Percentiles rank a stretch among this genome's conserved stretches.
phyloP scores from a whole-genome alignment of 371 early-diverging fungal species.

The Gilbertella persicaria region DNA sequence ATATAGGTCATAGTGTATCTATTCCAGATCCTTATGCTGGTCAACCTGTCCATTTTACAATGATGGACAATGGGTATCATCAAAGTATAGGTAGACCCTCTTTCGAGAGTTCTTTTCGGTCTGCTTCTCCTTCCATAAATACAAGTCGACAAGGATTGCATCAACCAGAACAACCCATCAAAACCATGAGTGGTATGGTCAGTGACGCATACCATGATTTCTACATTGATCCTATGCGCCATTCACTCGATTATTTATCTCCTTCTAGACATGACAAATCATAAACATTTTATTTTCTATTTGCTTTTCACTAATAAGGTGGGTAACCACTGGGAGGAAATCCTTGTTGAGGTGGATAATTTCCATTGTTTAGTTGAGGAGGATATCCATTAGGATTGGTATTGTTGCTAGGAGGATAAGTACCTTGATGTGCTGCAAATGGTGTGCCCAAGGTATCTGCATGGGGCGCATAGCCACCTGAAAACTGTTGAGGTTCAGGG shows the following conservation, averaged over 20 bases:
- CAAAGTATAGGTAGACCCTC: not conserved
- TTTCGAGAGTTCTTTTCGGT: conserved; percentile 10
- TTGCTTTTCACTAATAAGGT: conserved; percentile 8
- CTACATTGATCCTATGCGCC: not conserved
- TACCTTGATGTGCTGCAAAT: conserved; percentile 35
- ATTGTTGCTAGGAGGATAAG: conserved; percentile 1
- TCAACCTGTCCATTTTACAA: conserved; percentile 34
- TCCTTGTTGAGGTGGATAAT: conserved; percentile 16
- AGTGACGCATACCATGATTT: conserved; percentile 4
- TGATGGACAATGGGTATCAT: conserved; percentile 18
- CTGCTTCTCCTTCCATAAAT: too few relatives aligned
- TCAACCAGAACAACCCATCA: conserved; percentile 23
- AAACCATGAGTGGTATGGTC: conserved; percentile 13
- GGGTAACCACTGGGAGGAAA: conserved; percentile 11
- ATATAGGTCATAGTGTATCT: conserved; percentile 17
- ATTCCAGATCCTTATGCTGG: conserved; percentile 37
- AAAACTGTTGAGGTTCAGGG: conserved; percentile 30
- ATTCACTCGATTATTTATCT: not conserved
- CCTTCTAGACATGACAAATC: not conserved
- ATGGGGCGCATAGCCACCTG: conserved; percentile 20
- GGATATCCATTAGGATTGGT: conserved; percentile 9
- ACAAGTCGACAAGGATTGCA: not conserved
- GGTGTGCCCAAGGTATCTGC: conserved; percentile 23
- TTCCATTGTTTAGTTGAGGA: conserved; percentile 3
- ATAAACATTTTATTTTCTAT: not conserved